Base-by-base conservation (phyloP, 352 stramenopile species). In the Salisapilia sapeloensis region DNA sequence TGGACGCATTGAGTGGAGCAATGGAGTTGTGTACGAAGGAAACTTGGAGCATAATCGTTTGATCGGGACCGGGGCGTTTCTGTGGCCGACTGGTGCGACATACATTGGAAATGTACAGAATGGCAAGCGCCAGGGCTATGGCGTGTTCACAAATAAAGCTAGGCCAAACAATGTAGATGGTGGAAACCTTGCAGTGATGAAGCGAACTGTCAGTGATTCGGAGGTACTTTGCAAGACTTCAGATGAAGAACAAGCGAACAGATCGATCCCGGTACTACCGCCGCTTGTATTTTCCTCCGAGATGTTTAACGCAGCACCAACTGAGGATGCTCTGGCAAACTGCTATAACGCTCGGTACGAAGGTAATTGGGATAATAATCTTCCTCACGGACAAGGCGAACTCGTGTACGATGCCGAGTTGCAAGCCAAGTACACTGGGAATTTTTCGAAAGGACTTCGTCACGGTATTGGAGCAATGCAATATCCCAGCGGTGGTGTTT, bases 41-140 rank as follows among this genome's bases (percentile, higher is more conserved):
- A 56, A 64, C 7, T 69, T 87, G 40, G 44, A 61, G 0, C 57
- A 76, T 37, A 92, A 90, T 28, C 56, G 72, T 29, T 66, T 90
- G 22, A 47, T 46, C 6, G 79, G 79, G 14, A 18, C 29, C 12
- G 77, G 80, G 0, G 48, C 33, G 25, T 89, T 84, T 37, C 50
- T 22, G 25, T 94, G 80, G 80, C 61, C 69, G 1, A 81, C 93
- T 45, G 80, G 78, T 1, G 86, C 56, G 19, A 62, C 40, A 15
- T 95, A 95, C 38, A 45, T 69, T 4, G 82, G 82, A 6, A 50
- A 77, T 6, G 60, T 93, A 0, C 41, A 61, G 18, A 29, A 50
- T 10, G 77, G 77, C 5, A 60, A 74, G 10, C 72, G 80, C 13
- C 56, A 94, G 32, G 82, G 82, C 6, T 39, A 60, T n/a, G 82